Percentiles rank a stretch among this genome's conserved stretches.
Conservation (phyloP, 2,329 filamentous ascomycete species). For the Myrmaecium sp. region DNA sequence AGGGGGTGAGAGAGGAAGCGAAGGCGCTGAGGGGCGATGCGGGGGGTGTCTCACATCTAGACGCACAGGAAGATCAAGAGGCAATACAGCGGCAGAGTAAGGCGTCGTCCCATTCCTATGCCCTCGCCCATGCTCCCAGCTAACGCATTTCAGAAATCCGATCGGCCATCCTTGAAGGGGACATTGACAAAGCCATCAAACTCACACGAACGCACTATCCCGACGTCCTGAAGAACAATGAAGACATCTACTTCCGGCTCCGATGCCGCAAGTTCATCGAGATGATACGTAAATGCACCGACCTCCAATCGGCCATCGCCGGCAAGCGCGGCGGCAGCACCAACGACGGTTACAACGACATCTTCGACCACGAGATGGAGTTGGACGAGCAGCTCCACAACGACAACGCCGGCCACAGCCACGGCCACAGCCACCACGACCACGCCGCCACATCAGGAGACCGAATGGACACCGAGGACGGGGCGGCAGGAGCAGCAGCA, state of each 20-base stretch:
- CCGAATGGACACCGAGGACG: constrained; percentile 19
- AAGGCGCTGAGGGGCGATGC: constrained; percentile 44
- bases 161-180: constrained; percentile 71
- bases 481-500: constrained; percentile 6
- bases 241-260: constrained; percentile 73
- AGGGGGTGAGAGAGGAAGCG: constrained; percentile 62
- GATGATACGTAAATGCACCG: constrained; percentile 39
- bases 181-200: constrained; percentile 81
- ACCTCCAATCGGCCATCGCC: constrained; percentile 20
- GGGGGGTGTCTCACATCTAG: constrained; percentile 35
- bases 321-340: constrained; percentile 11
- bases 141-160: constrained; percentile 49
- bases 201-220: constrained; percentile 66
- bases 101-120: constrained; percentile 14
- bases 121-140: constrained; percentile 4
- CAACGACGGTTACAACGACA: constrained; percentile 29
- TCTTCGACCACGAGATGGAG: constrained; percentile 39
- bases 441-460: constrained; percentile 6
- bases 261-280: constrained; percentile 88
- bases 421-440: too few relatives aligned
- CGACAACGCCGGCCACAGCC: not conserved
- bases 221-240: constrained; percentile 60
- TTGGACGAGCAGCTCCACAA: constrained; percentile 34
- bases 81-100: constrained; percentile 72
- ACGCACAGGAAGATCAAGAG: constrained; percentile 66